Conservation (phyloP, 768 basidiomycete species). For the Rhodosporidiobolus sp. region DNA sequence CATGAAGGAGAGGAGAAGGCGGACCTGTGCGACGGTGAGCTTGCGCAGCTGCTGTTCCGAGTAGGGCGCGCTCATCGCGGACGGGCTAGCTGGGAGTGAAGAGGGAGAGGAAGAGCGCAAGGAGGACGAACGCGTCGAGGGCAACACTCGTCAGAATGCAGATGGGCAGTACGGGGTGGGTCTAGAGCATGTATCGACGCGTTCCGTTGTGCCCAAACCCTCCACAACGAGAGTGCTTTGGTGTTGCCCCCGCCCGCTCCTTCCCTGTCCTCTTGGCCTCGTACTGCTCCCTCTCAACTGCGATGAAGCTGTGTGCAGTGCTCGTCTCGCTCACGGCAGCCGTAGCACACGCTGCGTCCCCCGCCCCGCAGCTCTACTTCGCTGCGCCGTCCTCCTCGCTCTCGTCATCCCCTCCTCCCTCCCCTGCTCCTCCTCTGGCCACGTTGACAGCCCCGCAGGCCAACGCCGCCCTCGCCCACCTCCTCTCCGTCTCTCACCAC, state of each 20-base stretch:
- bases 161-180: no score
- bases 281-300: background rate
- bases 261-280: no score
- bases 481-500: slow-evolving; percentile 33
- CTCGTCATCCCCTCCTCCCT: background rate
- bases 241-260: no score
- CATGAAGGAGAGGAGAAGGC: slow-evolving; percentile 23
- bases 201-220: no score
- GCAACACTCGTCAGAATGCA: background rate
- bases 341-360: background rate
- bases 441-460: slow-evolving; percentile 21
- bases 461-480: slow-evolving; percentile 39
- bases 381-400: slow-evolving; percentile 1
- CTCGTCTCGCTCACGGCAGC: background rate
- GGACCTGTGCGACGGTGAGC: slow-evolving; percentile 46
- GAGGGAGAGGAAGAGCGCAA: background rate
- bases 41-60: slow-evolving; percentile 34
- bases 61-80: background rate
- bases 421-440: background rate
- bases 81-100: background rate
- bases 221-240: no score
- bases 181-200: no score
- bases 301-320: no score
- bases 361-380: slow-evolving; percentile 8
- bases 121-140: background rate